phyloP scores from a whole-genome alignment of 1,284 basidiomycete species.

The Leucoagaricus sp. region DNA sequence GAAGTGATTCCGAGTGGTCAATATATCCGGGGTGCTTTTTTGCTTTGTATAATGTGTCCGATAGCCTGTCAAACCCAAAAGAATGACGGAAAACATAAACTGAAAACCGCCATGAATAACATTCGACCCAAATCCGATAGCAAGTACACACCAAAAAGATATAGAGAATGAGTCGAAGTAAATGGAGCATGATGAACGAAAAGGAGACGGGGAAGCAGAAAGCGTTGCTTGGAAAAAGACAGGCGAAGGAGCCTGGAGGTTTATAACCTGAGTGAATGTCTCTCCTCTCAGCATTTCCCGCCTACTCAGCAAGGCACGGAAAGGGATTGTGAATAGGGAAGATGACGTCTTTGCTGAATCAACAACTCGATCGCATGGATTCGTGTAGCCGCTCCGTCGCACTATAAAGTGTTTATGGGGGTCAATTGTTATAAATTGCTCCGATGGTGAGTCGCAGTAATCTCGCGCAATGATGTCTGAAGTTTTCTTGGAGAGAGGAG shows the following conservation, averaged over 20 bases:
- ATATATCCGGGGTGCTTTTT: conserved; percentile 21
- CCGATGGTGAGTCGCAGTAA: neutral
- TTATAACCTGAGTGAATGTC: conserved; percentile 3
- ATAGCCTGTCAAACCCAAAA: conserved; percentile 35
- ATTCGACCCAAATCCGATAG: neutral
- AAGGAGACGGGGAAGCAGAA: neutral
- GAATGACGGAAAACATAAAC: conserved; percentile 21
- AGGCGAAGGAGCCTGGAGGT: neutral
- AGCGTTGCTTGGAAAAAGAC: neutral
- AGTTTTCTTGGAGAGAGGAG: neutral
- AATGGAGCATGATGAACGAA: conserved; percentile 14
- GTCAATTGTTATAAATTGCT: neutral
- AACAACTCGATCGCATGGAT: neutral
- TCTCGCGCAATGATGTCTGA: neutral
- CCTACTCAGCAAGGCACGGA: neutral
- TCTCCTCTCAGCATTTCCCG: conserved; percentile 1
- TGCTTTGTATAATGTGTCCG: conserved; percentile 34
- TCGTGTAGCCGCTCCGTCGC: neutral
- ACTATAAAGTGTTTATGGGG: neutral
- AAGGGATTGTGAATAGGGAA: neutral
- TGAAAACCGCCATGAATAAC: neutral
- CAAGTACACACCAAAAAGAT: conserved; percentile 7
- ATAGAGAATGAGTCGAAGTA: conserved; percentile 13
- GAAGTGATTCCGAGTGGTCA: conserved; percentile 24
- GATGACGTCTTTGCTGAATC: conserved; percentile 6